phyloP scores from a whole-genome alignment of 495 filamentous ascomycete genomes.

The Oleoguttula mirabilis region DNA sequence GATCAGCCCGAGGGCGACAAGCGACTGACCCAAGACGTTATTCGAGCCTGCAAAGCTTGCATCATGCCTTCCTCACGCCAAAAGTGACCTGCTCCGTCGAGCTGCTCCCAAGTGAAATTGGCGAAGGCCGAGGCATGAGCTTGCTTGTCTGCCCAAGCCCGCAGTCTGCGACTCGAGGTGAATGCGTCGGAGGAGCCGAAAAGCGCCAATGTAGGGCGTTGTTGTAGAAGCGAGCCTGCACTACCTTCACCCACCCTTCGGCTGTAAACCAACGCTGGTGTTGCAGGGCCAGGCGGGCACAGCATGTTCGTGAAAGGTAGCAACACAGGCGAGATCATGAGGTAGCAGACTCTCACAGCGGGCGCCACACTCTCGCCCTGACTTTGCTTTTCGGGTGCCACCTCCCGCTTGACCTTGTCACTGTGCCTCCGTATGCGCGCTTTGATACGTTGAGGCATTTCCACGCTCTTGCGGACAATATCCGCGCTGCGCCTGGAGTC shows the following conservation, averaged over 20 bases:
- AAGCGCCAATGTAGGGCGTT: conserved; percentile 53
- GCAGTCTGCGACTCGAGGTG: conserved; percentile 53
- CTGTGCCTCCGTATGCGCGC: conserved; percentile 6
- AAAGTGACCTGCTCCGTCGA: conserved; percentile 68
- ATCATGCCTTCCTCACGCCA: conserved; percentile 60
- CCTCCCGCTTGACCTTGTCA: background rate
- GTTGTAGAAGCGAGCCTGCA: conserved; percentile 27
- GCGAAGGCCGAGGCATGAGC: conserved; percentile 31
- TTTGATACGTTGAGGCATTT: conserved; percentile 18
- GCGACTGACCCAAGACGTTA: conserved; percentile 38
- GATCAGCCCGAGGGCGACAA: too few relatives aligned
- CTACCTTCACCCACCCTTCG: background rate
- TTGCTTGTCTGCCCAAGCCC: conserved; percentile 56
- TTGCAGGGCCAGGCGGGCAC: conserved; percentile 27
- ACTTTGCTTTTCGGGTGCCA: conserved; percentile 18
- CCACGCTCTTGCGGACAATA: conserved; percentile 20
- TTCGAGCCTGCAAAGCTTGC: conserved; percentile 36
- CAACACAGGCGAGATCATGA: conserved; percentile 71
- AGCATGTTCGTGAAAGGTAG: conserved; percentile 50
- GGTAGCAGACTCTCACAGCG: conserved; percentile 43
- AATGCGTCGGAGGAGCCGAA: conserved; percentile 76
- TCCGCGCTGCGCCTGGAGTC: conserved; percentile 24
- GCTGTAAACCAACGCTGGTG: background rate
- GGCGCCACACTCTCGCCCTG: conserved; percentile 26
- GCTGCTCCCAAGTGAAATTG: conserved; percentile 36